Evolutionary conservation across 2,329 filamentous ascomycete genomes (phyloP), one percentile per base, ranked within the genome.

Genomic region (Nigrograna mackinnonii): DNA sequence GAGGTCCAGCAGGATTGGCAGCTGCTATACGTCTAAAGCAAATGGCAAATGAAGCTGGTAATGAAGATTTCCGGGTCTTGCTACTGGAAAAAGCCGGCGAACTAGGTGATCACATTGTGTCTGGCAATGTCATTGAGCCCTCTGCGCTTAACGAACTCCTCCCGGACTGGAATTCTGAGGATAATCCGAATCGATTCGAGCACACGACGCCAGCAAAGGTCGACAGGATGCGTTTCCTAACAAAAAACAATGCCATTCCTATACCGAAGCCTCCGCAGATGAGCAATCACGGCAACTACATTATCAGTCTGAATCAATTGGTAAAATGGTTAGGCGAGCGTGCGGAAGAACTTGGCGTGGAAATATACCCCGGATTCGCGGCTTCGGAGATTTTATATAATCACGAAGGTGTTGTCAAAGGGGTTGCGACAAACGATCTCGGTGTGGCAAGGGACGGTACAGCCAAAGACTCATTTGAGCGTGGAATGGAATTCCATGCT

Each of bases 401-500:
- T 54, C 60, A 83, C 3, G 92, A 96, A 65, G 92, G 92, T 3
- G 89, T 89, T 1, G 94, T 99, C 38, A 86, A 85, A 69, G 94
- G 94, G 52, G 92, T 99, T 30, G 94, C 94, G 14, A 99, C 94
- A 35, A 97, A 97, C 62, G 94, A 99, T 62, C 75, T 96, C 17
- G 94, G 94, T 28, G 82, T 99, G 46, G 85, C 80, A 7, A 81
- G 91, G 41, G 81, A 87, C 58, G 92, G 92, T 28, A 87, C 86
- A 67, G 83, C 91, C 24, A 96, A 95, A 75, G 87, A 94, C 42
- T 85, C 79, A 5, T 99, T 96, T 62, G 91, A 97, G 77, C 82
- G 94, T 47, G 94, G 94, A 46, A 99, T 99, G 94, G 94, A 96
- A 72, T 99, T 99, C 67, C 91, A 96, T 63, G 92, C 94, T 5